Evolutionary conservation across 257 asterid species (phyloP).

Genomic region (Przewalskia tangutica): DNA sequence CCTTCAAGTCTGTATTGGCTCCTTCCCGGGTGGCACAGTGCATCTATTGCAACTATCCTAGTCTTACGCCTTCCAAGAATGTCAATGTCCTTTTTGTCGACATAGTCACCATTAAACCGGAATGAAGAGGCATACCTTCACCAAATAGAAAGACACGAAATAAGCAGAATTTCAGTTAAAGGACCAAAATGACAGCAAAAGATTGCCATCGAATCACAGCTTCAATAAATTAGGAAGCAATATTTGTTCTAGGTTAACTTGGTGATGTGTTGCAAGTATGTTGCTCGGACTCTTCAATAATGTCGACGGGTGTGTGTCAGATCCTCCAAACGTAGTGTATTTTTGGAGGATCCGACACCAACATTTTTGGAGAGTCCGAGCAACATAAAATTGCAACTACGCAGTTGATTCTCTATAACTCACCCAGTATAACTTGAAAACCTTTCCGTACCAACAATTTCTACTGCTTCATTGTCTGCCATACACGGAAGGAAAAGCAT

Average conservation of each 20-base stretch:
- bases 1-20: conserved; percentile 44
- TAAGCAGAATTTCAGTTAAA: neutral
- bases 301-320: too few species aligned
- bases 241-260: neutral
- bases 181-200: neutral
- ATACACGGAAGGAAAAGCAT: conserved; percentile 71
- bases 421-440: conserved; percentile 72
- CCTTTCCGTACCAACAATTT: conserved; percentile 78
- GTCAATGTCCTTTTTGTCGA: conserved; percentile 50
- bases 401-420: conserved; percentile 3
- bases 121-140: conserved; percentile 66
- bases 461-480: conserved; percentile 79
- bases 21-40: conserved; percentile 57
- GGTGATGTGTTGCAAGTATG: neutral
- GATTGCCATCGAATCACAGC: neutral
- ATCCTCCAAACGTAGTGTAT: too few species aligned
- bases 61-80: conserved; percentile 56
- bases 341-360: too few species aligned
- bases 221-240: neutral
- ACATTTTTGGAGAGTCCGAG: too few species aligned
- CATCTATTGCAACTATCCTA: conserved; percentile 86
- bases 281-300: too few species aligned
- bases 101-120: conserved; percentile 52
- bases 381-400: neutral
- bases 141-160: neutral